Evolutionary conservation across 345 rosid genomes (phyloP), one percentile per base, ranked within the genome.

Genomic region (Durio zibethinus): DNA sequence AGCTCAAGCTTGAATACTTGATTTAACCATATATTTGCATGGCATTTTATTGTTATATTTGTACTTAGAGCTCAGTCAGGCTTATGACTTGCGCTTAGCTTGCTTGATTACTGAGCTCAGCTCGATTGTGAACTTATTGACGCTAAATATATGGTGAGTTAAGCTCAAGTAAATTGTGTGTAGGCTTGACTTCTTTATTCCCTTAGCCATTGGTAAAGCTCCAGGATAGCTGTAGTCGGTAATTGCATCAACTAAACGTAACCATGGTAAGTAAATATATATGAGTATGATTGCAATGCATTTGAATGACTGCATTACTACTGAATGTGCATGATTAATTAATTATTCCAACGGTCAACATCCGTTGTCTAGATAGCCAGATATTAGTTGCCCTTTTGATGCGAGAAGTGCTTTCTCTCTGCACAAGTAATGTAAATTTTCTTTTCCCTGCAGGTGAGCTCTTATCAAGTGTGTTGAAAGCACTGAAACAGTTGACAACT

Each of bases 131-230:
- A 45, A 64, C 70, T n/a, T 20, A 38, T 40, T 64, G 53, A 21
- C 42, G 52, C 48, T 67, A 23, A 38, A 67, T 42, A 6, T 42
- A 5, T 66, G 43, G 12, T 15, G 73, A 16, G 56, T 25, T 15
- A 2, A 69, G 52, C 14, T 43, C 15, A 35, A 35, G 42, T 20
- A 36, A 33, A 18, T 64, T 35, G 11, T 64, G 45, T 33, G 15
- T 64, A 64, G 63, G 45, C 71, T 66, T 40, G 71, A 66, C 16
- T 10, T 66, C 29, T 66, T 21, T 66, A 40, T 40, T 40, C 71
- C 50, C 50, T 40, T n/a, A 11, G 33, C 71, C 31, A n/a, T 66
- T 66, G 48, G 40, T 38, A 65, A 21, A 11, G 31, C 52, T 40
- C 50, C 71, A 40, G 18, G 31, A n/a, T 66, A 45, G 23, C 38